Percentiles rank a stretch among this genome's conserved stretches.
phyloP scores from a whole-genome alignment of 495 filamentous ascomycete species.

The Jackrogersella multiformis region DNA sequence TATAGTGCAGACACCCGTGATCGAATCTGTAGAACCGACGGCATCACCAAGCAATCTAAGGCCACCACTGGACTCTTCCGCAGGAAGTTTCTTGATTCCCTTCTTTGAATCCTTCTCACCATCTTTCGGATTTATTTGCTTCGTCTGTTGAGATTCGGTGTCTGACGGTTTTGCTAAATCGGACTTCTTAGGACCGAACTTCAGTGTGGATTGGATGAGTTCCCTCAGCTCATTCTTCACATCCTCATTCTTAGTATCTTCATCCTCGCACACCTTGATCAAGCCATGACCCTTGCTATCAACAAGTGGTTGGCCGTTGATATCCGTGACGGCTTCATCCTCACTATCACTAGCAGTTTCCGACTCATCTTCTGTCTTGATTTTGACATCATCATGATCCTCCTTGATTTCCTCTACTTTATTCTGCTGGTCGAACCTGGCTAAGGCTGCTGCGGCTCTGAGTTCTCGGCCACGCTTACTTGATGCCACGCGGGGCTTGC shows the following conservation, averaged over 20 bases:
- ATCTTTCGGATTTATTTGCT: background rate
- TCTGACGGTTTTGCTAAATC: background rate
- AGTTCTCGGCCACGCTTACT: constrained; percentile 77
- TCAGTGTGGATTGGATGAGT: constrained; percentile 52
- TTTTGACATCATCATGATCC: constrained; percentile 42
- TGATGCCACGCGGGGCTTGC: constrained; percentile 75
- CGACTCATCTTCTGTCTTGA: constrained; percentile 47
- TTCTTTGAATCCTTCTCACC: constrained; percentile 5
- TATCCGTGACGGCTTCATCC: constrained; percentile 59
- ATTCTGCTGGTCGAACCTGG: constrained; percentile 70
- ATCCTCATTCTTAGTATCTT: constrained; percentile 68
- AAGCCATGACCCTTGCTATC: constrained; percentile 68
- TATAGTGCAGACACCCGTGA: constrained; percentile 58
- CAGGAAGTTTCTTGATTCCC: background rate
- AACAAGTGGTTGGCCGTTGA: constrained; percentile 66
- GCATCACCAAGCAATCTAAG: constrained; percentile 26
- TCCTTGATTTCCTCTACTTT: constrained; percentile 53
- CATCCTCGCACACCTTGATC: constrained; percentile 77
- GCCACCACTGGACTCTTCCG: constrained; percentile 1
- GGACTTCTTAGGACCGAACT: constrained; percentile 25
- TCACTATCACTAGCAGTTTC: constrained; percentile 53
- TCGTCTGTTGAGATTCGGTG: background rate
- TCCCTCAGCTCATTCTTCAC: constrained; percentile 70
- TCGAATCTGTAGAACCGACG: background rate
- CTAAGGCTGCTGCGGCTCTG: constrained; percentile 77